A percentile compares a stretch with the other conserved stretches of the same genome.
Conservation (phyloP, 2,329 filamentous ascomycete genomes). For the Fusarium xylarioides region DNA sequence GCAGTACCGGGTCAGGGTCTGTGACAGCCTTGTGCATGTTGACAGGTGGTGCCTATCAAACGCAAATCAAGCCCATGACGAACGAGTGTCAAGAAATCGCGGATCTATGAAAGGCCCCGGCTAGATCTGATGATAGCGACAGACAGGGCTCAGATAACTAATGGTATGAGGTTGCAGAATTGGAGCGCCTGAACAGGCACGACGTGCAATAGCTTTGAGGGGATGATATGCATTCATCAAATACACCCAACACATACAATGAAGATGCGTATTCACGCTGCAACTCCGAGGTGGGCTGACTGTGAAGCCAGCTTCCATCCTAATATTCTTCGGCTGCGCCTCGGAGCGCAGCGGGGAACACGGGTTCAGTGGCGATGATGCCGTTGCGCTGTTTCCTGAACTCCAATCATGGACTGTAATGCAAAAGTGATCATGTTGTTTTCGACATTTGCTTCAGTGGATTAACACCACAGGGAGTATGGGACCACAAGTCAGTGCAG, state of each 20-base stretch:
- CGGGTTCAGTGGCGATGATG: constrained; percentile 24
- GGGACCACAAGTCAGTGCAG: constrained; percentile 2
- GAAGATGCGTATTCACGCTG: constrained; percentile 7
- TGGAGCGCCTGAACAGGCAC: constrained; percentile 15
- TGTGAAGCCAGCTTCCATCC: constrained; percentile 14
- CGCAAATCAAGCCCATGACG: constrained; percentile 12
- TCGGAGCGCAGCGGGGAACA: constrained; percentile 30
- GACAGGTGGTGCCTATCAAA: constrained; percentile 27
- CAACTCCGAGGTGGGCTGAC: constrained; percentile 4
- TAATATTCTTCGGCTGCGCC: constrained; percentile 41
- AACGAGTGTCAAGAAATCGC: constrained; percentile 17
- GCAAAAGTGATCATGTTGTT: constrained; percentile 3
- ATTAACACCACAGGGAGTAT: neutral
- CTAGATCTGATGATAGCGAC: constrained; percentile 34
- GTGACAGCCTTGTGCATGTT: constrained; percentile 40
- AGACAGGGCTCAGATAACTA: constrained; percentile 8
- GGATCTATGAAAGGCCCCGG: constrained; percentile 28
- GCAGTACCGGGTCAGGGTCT: constrained; percentile 42
- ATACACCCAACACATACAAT: constrained; percentile 5
- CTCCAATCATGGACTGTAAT: constrained; percentile 9
- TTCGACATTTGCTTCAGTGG: constrained; percentile 1
- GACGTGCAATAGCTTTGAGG: constrained; percentile 17
- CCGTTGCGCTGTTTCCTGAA: constrained; percentile 34
- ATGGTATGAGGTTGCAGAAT: constrained; percentile 3
- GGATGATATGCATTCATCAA: constrained; percentile 21